A percentile compares a stretch with the other conserved stretches of the same genome.
These are phyloP conservation scores for Pyrus communis DNA, from an alignment of 306 rosid genomes.

Conservation along the genomic window DNA sequence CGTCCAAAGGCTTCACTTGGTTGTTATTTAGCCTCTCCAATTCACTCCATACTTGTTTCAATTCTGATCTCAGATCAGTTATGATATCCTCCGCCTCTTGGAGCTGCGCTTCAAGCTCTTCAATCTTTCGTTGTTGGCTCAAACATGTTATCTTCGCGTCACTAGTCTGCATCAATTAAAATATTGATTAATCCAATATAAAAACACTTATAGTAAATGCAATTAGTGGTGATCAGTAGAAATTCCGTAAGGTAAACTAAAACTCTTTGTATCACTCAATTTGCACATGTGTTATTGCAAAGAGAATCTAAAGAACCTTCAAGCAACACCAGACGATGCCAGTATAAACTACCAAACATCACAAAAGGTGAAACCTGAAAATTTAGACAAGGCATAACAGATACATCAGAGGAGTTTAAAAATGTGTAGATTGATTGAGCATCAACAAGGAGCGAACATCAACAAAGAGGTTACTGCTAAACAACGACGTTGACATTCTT, in stretches of 20 bases:
- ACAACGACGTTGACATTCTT: neutral
- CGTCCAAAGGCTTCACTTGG: conserved; percentile 24
- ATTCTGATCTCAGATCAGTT: conserved; percentile 58
- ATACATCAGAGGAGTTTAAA: neutral
- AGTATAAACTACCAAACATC: neutral
- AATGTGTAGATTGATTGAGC: neutral
- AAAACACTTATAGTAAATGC: neutral
- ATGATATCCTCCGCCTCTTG: conserved; percentile 70
- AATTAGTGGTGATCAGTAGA: neutral
- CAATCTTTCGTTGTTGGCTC: conserved; percentile 40
- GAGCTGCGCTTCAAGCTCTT: conserved; percentile 68
- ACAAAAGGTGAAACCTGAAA: neutral
- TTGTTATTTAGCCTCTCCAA: conserved; percentile 41
- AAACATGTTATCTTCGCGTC: conserved; percentile 46
- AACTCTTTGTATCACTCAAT: neutral
- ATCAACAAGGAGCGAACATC: neutral
- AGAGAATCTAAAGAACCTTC: neutral
- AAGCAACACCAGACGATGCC: neutral
- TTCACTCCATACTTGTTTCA: conserved; percentile 32
- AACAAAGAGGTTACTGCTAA: neutral
- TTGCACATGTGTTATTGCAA: neutral
- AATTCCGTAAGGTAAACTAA: neutral
- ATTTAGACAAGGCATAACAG: neutral
- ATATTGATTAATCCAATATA: neutral
- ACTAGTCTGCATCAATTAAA: conserved; percentile 35